Base-by-base conservation (phyloP, 176 grass and related monocot genomes). In the Oryza nivara region DNA sequence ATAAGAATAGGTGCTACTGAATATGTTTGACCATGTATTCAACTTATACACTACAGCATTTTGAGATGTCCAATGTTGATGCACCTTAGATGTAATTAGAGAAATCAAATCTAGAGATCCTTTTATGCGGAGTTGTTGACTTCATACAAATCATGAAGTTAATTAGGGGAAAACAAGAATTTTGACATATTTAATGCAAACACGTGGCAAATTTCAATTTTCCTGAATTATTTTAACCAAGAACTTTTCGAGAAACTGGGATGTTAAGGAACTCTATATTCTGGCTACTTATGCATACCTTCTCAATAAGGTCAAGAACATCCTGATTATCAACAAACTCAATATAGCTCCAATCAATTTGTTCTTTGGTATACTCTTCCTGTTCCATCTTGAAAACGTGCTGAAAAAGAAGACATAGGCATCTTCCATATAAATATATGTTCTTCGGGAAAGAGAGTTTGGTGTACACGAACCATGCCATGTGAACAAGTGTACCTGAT, bases 331-430 rank as follows among this genome's bases (percentile, higher is more conserved):
- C 96, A 13, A 99, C 93, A 64, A 99, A 99, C 68, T 96, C 96
- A 51, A 99, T 99, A 78, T 99, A 99, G 79, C 96, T 99, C 96
- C 96, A 99, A 88, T 99, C 90, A 78, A 99, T 99, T 90, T 92
- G 86, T 90, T 99, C 96, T 89, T 96, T 99, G 34, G 96, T 99
- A 73, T 99, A 99, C 81, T 99, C 96, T 88, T 99, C 96, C 83
- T 99, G 96, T 82, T 99, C 96, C 96, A 99, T 99, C 88, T 99
- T 99, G 70, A 99, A 99, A 86, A 99, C 96, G 13, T 99, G 96
- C 93, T 99, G 92, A 72, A 93, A 89, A 93, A 76, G 67, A 92
- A 80, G 38, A 75, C 11, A 79, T 8, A 83, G 15, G n/a, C 9
- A 86, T 40, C 7, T 88, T 63, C 46, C 78, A 47, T 7, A 68